Conservation (phyloP, 1,284 basidiomycete species). For the Trametes sp. region DNA sequence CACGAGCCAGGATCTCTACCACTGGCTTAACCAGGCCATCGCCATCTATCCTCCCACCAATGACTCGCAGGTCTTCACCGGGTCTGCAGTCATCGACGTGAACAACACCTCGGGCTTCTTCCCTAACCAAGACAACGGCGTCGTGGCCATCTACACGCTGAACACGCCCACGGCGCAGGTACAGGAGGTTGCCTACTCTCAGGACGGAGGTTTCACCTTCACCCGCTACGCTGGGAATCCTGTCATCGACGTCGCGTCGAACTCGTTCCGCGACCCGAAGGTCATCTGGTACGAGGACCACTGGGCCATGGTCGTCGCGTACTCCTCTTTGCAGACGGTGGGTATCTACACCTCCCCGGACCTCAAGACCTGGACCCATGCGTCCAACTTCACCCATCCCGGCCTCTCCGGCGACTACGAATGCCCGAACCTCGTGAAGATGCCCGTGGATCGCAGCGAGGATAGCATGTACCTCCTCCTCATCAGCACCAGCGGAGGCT, state of each 20-base stretch:
- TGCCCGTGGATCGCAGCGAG: slow-evolving; percentile 18
- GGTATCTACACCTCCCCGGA: slow-evolving; percentile 27
- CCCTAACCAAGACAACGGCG: slow-evolving; percentile 26
- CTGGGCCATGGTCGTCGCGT: slow-evolving; percentile 28
- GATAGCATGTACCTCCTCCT: slow-evolving; percentile 21
- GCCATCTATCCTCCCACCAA: slow-evolving; percentile 21
- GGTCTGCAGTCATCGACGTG: slow-evolving; percentile 25
- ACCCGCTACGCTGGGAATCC: slow-evolving; percentile 23
- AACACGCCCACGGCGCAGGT: slow-evolving; percentile 25
- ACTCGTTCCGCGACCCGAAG: slow-evolving; percentile 30
- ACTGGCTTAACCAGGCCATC: slow-evolving; percentile 28
- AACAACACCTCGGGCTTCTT: slow-evolving; percentile 32
- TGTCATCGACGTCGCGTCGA: slow-evolving; percentile 23
- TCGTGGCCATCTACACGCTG: slow-evolving; percentile 31
- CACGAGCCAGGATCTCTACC: slow-evolving; percentile 28
- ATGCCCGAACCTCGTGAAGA: slow-evolving; percentile 27
- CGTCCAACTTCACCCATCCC: slow-evolving; percentile 25
- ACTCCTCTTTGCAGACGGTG: slow-evolving; percentile 18
- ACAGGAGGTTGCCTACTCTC: slow-evolving; percentile 29
- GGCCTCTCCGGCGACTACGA: slow-evolving; percentile 24
- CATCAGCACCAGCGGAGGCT: slow-evolving; percentile 26
- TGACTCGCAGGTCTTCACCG: slow-evolving; percentile 26
- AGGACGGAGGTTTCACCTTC: slow-evolving; percentile 28
- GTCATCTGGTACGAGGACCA: slow-evolving; percentile 27
- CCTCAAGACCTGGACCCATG: slow-evolving; percentile 27